Evolutionary conservation across 257 asterid species (phyloP).

Genomic region (Plantago elongata): DNA sequence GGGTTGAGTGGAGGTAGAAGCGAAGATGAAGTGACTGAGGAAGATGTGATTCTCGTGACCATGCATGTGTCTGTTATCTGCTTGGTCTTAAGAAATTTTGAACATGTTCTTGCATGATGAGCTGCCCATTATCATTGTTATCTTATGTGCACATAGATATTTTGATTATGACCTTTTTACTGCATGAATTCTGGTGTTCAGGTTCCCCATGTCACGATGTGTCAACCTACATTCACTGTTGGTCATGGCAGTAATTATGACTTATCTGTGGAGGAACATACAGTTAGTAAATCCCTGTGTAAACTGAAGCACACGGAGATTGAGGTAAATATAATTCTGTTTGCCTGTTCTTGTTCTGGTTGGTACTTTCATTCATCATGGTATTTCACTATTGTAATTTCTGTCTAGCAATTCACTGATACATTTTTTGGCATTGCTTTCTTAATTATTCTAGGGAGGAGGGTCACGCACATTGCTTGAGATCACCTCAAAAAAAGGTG

Average conservation of each 20-base stretch:
- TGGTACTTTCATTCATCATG: constrained; percentile 10
- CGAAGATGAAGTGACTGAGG: background rate
- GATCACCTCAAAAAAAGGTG: constrained; percentile 72
- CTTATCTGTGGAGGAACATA: constrained; percentile 60
- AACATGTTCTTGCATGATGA: constrained; percentile 2
- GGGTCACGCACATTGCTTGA: constrained; percentile 58
- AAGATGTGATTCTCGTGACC: background rate
- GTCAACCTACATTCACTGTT: constrained; percentile 38
- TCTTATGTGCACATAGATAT: constrained; percentile 4
- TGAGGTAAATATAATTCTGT: constrained; percentile 43
- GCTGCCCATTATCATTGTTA: background rate
- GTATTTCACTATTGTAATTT: constrained; percentile 7
- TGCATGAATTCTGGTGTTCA: constrained; percentile 30
- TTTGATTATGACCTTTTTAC: constrained; percentile 10
- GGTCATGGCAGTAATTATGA: constrained; percentile 57
- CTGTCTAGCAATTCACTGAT: constrained; percentile 19
- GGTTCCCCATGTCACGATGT: constrained; percentile 72
- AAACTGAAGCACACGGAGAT: constrained; percentile 57
- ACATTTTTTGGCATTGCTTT: constrained; percentile 17
- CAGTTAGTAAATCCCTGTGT: constrained; percentile 65
- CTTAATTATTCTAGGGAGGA: constrained; percentile 44
- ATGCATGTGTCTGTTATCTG: constrained; percentile 2
- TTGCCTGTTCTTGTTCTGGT: constrained; percentile 4
- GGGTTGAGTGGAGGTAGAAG: background rate
- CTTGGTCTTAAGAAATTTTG: background rate